These are phyloP conservation scores for Torulaspora franciscae DNA, from an alignment of 805 yeast species.

Conservation along the genomic window DNA sequence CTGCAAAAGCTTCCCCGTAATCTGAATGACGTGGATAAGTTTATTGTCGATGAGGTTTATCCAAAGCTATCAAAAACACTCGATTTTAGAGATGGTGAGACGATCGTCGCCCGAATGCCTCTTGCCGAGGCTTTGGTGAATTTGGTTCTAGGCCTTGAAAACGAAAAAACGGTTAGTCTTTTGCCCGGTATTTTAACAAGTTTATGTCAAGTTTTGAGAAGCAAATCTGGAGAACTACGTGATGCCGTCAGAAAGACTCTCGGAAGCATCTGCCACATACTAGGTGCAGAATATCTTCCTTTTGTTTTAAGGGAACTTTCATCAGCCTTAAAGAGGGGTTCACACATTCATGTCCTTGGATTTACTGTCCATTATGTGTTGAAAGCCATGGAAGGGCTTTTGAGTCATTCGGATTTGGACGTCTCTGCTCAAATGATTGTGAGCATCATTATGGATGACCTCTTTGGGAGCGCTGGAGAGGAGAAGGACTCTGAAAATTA, in stretches of 20 bases:
- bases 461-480: conserved; percentile 85
- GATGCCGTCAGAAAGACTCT: conserved; percentile 77
- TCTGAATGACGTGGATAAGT: conserved; percentile 39
- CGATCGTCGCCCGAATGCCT: conserved; percentile 68
- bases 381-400: conserved; percentile 42
- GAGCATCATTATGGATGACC: conserved; percentile 81
- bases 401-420: conserved; percentile 71
- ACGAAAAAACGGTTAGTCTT: conserved; percentile 49
- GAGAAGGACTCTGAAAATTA: conserved; percentile 96
- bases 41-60: conserved; percentile 52
- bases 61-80: conserved; percentile 60
- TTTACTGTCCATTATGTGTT: conserved; percentile 76
- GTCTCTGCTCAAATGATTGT: conserved; percentile 56
- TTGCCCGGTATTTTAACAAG: conserved; percentile 81
- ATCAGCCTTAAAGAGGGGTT: conserved; percentile 77
- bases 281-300: conserved; percentile 70
- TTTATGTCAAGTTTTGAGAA: conserved; percentile 82
- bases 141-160: conserved; percentile 56
- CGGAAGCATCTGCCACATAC: conserved; percentile 53
- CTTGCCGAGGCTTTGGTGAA: conserved; percentile 75
- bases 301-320: conserved; percentile 75
- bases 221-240: conserved; percentile 81
- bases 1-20: conserved; percentile 37
- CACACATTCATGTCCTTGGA: conserved; percentile 89
- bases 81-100: conserved; percentile 68